Evolutionary conservation across 2,329 filamentous ascomycete species (phyloP).

Genomic region (Sclerotinia sclerotiorum): DNA sequence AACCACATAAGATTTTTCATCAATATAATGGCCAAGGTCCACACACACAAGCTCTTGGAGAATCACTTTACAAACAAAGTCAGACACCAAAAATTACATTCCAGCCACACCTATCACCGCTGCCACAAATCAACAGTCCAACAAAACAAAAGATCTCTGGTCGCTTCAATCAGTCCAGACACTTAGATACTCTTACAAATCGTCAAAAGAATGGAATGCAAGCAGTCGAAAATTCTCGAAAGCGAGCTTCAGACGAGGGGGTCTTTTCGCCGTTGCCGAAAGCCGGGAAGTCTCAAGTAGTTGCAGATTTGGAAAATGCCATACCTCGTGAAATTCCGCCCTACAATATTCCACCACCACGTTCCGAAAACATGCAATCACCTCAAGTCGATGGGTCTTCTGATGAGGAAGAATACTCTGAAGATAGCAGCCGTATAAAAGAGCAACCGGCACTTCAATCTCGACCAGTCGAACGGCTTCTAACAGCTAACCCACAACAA

Average conservation of each 20-base stretch:
- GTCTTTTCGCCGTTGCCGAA: constrained; percentile 10
- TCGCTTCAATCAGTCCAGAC: constrained; percentile 13
- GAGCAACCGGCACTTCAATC: constrained; percentile 18
- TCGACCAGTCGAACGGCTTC: background rate
- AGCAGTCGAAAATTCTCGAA: constrained; percentile 6
- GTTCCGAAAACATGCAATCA: background rate
- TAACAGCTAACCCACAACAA: background rate
- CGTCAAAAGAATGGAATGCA: constrained; percentile 2
- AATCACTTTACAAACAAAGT: constrained; percentile 5
- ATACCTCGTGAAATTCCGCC: background rate
- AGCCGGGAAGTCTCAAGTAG: constrained; percentile 2
- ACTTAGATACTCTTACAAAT: background rate
- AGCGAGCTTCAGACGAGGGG: constrained; percentile 10
- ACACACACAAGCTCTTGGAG: constrained; percentile 1
- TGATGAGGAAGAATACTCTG: constrained; percentile 14
- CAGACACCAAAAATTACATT: constrained; percentile 1
- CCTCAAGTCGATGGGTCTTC: background rate
- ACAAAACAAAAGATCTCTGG: constrained; percentile 3
- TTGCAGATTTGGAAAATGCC: constrained; percentile 1
- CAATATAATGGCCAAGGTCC: constrained; percentile 5
- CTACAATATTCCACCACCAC: constrained; percentile 1
- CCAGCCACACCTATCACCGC: background rate
- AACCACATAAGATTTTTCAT: background rate
- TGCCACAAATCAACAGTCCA: background rate
- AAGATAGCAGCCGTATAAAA: background rate